Percentiles rank a stretch among this genome's conserved stretches.
phyloP scores from a whole-genome alignment of 2,329 filamentous ascomycete genomes.

The Aspergillus pseudoviridinutans region DNA sequence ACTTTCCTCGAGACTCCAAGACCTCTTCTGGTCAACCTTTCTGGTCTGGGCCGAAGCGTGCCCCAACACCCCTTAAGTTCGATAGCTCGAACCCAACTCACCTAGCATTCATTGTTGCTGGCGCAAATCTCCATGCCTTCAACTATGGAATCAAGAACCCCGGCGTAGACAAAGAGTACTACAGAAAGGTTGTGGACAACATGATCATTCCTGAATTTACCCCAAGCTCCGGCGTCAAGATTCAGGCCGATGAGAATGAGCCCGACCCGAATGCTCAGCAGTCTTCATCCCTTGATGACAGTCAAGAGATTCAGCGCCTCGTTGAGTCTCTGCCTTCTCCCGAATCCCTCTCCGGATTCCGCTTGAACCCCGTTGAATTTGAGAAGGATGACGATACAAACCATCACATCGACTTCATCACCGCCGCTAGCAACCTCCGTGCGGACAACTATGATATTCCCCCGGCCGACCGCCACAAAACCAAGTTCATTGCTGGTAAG shows the following conservation, averaged over 20 bases:
- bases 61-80: constrained; percentile 86
- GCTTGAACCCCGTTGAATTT: constrained; percentile 88
- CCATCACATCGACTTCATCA: constrained; percentile 98
- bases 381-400: constrained; percentile 99
- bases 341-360: constrained; percentile 79
- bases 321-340: constrained; percentile 70
- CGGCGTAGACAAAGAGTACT: constrained; percentile 65
- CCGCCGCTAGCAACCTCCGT: constrained; percentile 90
- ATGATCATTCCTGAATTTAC: constrained; percentile 96
- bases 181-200: constrained; percentile 75
- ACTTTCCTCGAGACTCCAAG: constrained; percentile 91
- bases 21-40: constrained; percentile 87
- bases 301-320: constrained; percentile 70
- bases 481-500: constrained; percentile 99
- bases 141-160: constrained; percentile 97
- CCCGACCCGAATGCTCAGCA: constrained; percentile 78
- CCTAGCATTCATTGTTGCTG: constrained; percentile 80
- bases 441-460: constrained; percentile 98
- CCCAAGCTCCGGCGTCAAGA: constrained; percentile 87
- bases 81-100: constrained; percentile 81
- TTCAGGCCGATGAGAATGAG: constrained; percentile 92
- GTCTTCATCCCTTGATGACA: constrained; percentile 60
- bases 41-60: constrained; percentile 98
- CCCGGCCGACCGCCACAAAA: constrained; percentile 90
- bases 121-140: constrained; percentile 89